Base-by-base conservation (phyloP, 306 rosid genomes). In the Casuarina equisetifolia region DNA sequence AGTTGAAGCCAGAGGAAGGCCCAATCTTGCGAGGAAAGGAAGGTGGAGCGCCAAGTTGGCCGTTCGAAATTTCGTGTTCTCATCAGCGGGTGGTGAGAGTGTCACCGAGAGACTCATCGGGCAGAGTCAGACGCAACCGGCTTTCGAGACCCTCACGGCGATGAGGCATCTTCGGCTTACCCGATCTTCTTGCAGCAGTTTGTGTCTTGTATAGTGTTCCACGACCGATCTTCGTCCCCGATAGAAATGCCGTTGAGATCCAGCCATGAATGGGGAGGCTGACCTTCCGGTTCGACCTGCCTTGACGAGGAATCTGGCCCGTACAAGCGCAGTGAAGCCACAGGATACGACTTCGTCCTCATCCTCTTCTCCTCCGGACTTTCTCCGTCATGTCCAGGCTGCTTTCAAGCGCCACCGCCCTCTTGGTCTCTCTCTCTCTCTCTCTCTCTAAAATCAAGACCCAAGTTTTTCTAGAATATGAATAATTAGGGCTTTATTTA, bases 231-330 rank as follows among this genome's bases (percentile, higher is more conserved):
- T 52, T 54, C 7, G 50, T 35, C 74, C 43, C 48, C 38, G 62
- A 58, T 70, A 81, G 91, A 84, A 81, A 90, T 90, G 93, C 90
- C 83, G 88, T 82, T 92, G 84, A 82, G 83, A 74, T 79, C 78
- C 74, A 48, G 74, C 91, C 86, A 94, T 94, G 98, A 94, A 92
- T 85, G 87, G 97, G 97, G 91, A 90, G 93, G 87, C 91, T 88
- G 82, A 93, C 89, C 87, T 78, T 84, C 94, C 84, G 73, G 84
- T 74, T 62, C 80, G 40, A 46, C 58, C 80, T 36, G 79, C 61
- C 35, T 6, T 76, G 19, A 64, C 73, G 48, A 79, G 66, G 74
- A 79, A 64, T 59, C 40, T 81, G 75, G 59, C 46, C 82, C 88
- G 85, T 72, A 82, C 83, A 51, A 66, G 49, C 69, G 76, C 79